phyloP scores from a whole-genome alignment of 805 yeast genomes.

The Pichia insulana region DNA sequence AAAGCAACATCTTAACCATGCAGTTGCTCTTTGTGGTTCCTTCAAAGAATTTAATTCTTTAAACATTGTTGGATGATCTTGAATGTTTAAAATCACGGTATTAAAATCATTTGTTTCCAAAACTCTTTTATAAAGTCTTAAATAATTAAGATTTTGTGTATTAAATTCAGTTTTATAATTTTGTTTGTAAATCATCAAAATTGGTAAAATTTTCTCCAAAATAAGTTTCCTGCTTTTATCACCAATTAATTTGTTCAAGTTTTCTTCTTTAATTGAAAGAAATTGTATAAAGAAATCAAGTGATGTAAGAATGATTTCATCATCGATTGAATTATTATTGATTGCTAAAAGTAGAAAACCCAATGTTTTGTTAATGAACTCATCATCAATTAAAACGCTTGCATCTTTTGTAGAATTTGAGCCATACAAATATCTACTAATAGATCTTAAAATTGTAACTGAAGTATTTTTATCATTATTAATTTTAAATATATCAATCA shows the following conservation, averaged over 20 bases:
- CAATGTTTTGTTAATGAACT: conserved; percentile 44
- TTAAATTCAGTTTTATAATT: conserved; percentile 29
- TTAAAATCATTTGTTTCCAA: conserved; percentile 19
- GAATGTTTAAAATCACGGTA: conserved; percentile 8
- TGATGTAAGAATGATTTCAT: conserved; percentile 65
- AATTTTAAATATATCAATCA: conserved; percentile 41
- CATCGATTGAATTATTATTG: conserved; percentile 34
- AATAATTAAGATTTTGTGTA: conserved; percentile 23
- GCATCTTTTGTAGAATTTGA: conserved; percentile 35
- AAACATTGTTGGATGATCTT: conserved; percentile 34
- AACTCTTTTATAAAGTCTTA: conserved; percentile 47
- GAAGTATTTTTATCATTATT: conserved; percentile 62
- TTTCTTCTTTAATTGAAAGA: conserved; percentile 39
- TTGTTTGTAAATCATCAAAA: conserved; percentile 45
- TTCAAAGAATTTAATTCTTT: conserved; percentile 53
- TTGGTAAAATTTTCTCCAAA: conserved; percentile 53
- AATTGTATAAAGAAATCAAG: conserved; percentile 80
- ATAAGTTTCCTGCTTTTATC: conserved; percentile 41
- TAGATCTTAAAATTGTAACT: conserved; percentile 61
- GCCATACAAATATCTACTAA: conserved; percentile 71
- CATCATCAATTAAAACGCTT: conserved; percentile 38
- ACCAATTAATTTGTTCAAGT: conserved; percentile 45
- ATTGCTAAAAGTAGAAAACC: conserved; percentile 45
- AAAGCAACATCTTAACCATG: conserved; percentile 91
- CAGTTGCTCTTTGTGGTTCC: conserved; percentile 87